Evolutionary conservation across 2,329 filamentous ascomycete species (phyloP).

Genomic region (Ascochyta pisi): DNA sequence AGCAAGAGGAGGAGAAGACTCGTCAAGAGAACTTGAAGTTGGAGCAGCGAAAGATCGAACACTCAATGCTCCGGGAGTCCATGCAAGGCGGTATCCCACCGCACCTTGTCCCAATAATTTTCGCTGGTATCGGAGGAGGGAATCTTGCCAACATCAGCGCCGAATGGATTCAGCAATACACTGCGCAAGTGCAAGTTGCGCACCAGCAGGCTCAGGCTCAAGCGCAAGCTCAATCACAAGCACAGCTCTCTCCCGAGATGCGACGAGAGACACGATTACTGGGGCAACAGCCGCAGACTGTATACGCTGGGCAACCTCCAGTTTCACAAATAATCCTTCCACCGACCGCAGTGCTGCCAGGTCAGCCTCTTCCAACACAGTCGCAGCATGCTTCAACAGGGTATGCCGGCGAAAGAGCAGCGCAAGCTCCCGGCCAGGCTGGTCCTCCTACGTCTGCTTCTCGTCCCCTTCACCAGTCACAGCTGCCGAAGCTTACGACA

Average conservation of each 20-base stretch:
- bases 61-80: constrained; percentile 60
- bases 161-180: constrained; percentile 60
- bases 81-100: constrained; percentile 60
- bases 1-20: constrained; percentile 62
- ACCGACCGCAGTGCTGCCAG: constrained; percentile 45
- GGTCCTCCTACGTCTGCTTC: constrained; percentile 52
- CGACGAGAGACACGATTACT: constrained; percentile 53
- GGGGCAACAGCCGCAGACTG: constrained; percentile 44
- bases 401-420: constrained; percentile 42
- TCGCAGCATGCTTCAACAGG: constrained; percentile 46
- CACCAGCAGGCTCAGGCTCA: constrained; percentile 54
- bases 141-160: constrained; percentile 56
- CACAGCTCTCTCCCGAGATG: constrained; percentile 50
- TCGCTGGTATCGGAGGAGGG: constrained; percentile 59
- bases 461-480: constrained; percentile 54
- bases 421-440: constrained; percentile 34
- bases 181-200: constrained; percentile 53
- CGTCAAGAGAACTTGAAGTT: constrained; percentile 57
- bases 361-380: constrained; percentile 48
- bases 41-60: constrained; percentile 61
- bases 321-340: constrained; percentile 42
- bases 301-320: constrained; percentile 42
- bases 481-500: constrained; percentile 59
- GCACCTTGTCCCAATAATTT: constrained; percentile 61
- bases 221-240: constrained; percentile 50